Evolutionary conservation across 73 alveolate genomes (phyloP), one percentile per base, ranked within the genome.

Genomic region (Uronychia setigera): DNA sequence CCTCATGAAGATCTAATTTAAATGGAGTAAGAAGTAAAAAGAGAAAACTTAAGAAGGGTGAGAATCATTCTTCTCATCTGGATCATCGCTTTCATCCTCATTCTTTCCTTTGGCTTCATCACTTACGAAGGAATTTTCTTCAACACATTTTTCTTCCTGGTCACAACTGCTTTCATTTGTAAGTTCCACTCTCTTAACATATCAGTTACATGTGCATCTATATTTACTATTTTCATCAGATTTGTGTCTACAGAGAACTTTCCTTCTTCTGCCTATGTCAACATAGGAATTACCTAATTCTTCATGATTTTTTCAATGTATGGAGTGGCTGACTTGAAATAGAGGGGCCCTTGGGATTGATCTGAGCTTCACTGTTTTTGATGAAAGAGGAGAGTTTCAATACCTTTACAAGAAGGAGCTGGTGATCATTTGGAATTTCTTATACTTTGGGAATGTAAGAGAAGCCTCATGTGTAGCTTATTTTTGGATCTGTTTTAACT

Each of bases 221-320:
- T n/a, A n/a, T n/a, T n/a, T n/a, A n/a, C n/a, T n/a, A n/a, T n/a
- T n/a, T 88, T 88, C 59, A 30, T 83, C n/a, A 46, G 88, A 58
- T 88, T 83, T 88, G 86, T 77, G 1, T 83, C 81, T 27, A 11
- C 33, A 0, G 91, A 88, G 80, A 58, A 59, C 32, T 88, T 88
- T 67, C n/a, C n/a, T n/a, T n/a, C n/a, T n/a, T 57, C 89, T 19
- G 95, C 92, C 1, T 89, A 77, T 60, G 32, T 89, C 74, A 84
- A 79, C 80, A 89, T 89, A 19, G 95, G 95, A 30, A 28, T 79
- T 27, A 78, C 92, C 29, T 79, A 31, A 32, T 35, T 79, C 31
- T 57, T 79, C 80, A 33, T 83, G 58, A 60, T 89, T 33, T 79
- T 46, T 19, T 19, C 5, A 19, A 11, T 46, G 67, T 46, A n/a